Base-by-base conservation (phyloP, 192 early-diverging fungal species). In the Chytriomyces sp. region DNA sequence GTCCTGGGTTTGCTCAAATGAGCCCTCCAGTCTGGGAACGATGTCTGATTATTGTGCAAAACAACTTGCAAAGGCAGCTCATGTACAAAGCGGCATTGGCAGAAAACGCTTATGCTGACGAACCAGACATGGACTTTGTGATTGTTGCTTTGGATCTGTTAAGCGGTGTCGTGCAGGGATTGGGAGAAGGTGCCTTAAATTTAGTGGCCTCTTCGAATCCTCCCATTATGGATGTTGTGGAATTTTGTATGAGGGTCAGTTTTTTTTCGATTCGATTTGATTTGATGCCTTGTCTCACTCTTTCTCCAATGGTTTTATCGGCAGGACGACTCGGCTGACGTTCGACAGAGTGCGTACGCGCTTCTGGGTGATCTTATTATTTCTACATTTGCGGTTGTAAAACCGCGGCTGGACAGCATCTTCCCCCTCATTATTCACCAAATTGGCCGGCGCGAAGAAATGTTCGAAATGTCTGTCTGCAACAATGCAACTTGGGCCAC, bases 401-500 rank as follows among this genome's bases (percentile, higher is more conserved):
- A 87, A 76, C 91, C 95, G n/a, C 91, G 91, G 77, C 79, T 99
- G 69, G 86, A 89, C 47, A 87, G 87, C 16, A 90, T 98, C 79
- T 88, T 92, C 70, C 90, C 93, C 60, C 84, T 94, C 78, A 88
- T 99, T 45, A 87, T 93, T 65, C 89, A 89, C 48, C 90, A 82
- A 72, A 72, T 85, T 57, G 61, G 69, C 3, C 66, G 71, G 7
- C 49, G 48, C 23, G 69, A 62, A 48, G 80, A 79, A 35, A 7
- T 35, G 20, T 64, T 50, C 28, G 76, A 80, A 61, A 61, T 77
- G 11, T 94, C 93, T 44, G 96, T 96, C 45, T 95, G 93, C 86
- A 99, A 99, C 82, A 99, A 99, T 77, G 98, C 97, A 16, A 90
- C 94, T 18, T 99, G 98, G 98, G 93, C 97, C 18, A 93, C 91